phyloP scores from a whole-genome alignment of 805 yeast genomes.

The Ogataea siamensis region DNA sequence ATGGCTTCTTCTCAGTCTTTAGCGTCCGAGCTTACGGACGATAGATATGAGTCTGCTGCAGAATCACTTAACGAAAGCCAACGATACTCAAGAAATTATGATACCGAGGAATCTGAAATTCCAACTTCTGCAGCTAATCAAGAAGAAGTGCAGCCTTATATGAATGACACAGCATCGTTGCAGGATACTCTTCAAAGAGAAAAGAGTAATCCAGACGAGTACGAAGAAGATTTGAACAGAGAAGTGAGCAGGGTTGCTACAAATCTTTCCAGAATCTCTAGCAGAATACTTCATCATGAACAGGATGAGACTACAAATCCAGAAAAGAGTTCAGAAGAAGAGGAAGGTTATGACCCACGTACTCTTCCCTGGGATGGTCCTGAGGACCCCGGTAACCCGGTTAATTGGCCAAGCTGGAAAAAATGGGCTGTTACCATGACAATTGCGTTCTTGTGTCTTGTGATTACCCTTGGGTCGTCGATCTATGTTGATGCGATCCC shows the following conservation, averaged over 20 bases:
- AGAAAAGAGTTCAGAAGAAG: conserved; percentile 3
- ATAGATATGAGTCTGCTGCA: conserved; percentile 13
- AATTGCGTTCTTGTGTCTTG: conserved; percentile 62
- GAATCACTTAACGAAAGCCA: conserved; percentile 11
- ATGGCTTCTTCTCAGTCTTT: conserved; percentile 8
- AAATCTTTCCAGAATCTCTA: conserved; percentile 20
- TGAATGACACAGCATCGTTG: conserved; percentile 1
- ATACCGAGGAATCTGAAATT: not conserved
- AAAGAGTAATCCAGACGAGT: conserved; percentile 17
- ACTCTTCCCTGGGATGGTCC: conserved; percentile 60
- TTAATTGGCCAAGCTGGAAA: conserved; percentile 62
- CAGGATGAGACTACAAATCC: conserved; percentile 14
- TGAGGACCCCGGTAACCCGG: conserved; percentile 61
- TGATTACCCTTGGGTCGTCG: conserved; percentile 74
- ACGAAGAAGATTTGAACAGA: conserved; percentile 23
- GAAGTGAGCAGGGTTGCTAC: conserved; percentile 26
- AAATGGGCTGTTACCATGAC: conserved; percentile 67
- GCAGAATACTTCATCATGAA: conserved; percentile 13
- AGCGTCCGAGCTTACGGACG: conserved; percentile 6
- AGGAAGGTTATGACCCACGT: conserved; percentile 37
- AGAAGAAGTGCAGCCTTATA: not conserved
- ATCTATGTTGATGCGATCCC: conserved; percentile 64
- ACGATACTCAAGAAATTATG: not conserved
- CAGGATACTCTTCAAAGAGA: conserved; percentile 13
- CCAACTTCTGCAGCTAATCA: not conserved